phyloP scores from a whole-genome alignment of 352 stramenopile genomes.

The Phytophthora sojae region DNA sequence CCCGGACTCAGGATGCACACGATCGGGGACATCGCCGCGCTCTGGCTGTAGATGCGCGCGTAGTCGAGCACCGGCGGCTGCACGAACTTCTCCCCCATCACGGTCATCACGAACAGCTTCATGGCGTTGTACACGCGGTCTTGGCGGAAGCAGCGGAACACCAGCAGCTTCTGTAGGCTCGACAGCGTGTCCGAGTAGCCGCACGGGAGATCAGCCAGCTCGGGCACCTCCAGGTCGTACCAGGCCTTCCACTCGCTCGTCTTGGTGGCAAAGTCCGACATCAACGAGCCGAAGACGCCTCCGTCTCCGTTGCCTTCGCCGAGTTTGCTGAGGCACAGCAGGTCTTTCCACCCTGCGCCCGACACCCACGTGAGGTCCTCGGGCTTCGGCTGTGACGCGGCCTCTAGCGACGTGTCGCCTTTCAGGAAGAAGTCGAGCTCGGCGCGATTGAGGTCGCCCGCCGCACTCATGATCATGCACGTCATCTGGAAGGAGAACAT shows the following conservation, averaged over 20 bases:
- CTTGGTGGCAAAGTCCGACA: slow-evolving; percentile 62
- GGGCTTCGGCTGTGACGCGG: slow-evolving; percentile 70
- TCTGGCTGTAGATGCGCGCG: slow-evolving; percentile 93
- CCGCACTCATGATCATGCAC: slow-evolving; percentile 94
- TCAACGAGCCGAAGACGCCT: slow-evolving; percentile 66
- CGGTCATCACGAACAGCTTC: slow-evolving; percentile 93
- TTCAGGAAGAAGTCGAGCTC: slow-evolving; percentile 97
- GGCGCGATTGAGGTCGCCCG: slow-evolving; percentile 80
- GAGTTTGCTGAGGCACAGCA: slow-evolving; percentile 84
- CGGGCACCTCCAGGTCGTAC: slow-evolving; percentile 95
- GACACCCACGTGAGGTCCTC: slow-evolving; percentile 89
- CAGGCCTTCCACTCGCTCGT: slow-evolving; percentile 89
- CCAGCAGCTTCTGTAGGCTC: slow-evolving; percentile 90
- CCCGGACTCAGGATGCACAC: slow-evolving; percentile 96
- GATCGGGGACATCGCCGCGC: slow-evolving; percentile 86
- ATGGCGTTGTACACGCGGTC: slow-evolving; percentile 97
- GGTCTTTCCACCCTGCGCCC: slow-evolving; percentile 92
- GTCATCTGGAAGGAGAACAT: slow-evolving; percentile 98
- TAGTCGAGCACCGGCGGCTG: slow-evolving; percentile 96
- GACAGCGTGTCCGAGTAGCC: slow-evolving; percentile 81
- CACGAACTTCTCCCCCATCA: slow-evolving; percentile 95
- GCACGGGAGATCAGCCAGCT: slow-evolving; percentile 84
- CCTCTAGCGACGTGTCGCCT: slow-evolving; percentile 93
- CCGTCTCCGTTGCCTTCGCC: slow-evolving; percentile 24
- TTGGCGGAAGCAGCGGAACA: slow-evolving; percentile 95